Percentiles rank a stretch among this genome's conserved stretches.
phyloP scores from a whole-genome alignment of 225 moss, liverwort and hornwort species.

The Sphagnum contortum region DNA sequence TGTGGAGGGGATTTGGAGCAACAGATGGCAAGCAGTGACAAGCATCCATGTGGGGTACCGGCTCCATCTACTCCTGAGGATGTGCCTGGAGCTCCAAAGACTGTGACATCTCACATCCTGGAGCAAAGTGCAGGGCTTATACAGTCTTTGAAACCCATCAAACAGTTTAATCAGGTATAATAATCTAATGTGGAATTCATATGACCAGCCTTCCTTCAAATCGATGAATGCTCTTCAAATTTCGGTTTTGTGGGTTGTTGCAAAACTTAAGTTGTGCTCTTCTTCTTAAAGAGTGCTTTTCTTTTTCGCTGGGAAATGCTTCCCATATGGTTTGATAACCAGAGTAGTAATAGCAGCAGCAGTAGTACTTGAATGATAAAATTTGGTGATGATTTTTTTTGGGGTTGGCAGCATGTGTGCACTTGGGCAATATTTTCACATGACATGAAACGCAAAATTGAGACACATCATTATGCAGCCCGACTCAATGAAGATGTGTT shows the following conservation, averaged over 20 bases:
- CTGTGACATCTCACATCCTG: constrained; percentile 30
- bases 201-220: not conserved
- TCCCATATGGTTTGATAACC: not conserved
- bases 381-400: too few relatives aligned
- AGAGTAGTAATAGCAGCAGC: not conserved
- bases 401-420: constrained; percentile 35
- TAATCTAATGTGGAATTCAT: not conserved
- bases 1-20: too few relatives aligned
- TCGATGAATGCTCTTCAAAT: not conserved
- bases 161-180: constrained; percentile 41
- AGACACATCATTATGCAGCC: constrained; percentile 48
- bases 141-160: constrained; percentile 43
- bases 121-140: constrained; percentile 29
- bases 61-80: constrained; percentile 36
- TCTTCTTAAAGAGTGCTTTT: too few relatives aligned
- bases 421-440: constrained; percentile 57
- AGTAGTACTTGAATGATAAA: too few relatives aligned
- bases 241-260: too few relatives aligned
- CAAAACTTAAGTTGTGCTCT: too few relatives aligned
- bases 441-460: constrained; percentile 55
- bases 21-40: constrained; percentile 23
- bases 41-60: constrained; percentile 16
- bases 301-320: not conserved
- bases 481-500: constrained; percentile 56
- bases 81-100: constrained; percentile 44